Base-by-base conservation (phyloP, 108 stramenopile genomes). In the Cyclotella choctawhatcheeana region DNA sequence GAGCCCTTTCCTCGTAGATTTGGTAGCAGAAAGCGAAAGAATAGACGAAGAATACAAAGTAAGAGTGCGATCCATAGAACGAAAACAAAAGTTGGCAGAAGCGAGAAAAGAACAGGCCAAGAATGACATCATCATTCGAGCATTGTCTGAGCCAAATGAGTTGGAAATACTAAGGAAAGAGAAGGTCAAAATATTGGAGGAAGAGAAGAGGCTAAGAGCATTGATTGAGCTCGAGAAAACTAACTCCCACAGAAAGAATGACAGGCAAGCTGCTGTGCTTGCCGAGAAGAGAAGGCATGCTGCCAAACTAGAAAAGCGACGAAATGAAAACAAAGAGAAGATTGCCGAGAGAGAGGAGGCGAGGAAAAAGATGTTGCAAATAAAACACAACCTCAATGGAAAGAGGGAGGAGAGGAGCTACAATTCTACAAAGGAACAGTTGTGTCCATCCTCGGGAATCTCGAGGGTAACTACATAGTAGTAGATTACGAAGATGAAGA, bases 31-130 rank as follows among this genome's bases (percentile, higher is more conserved):
- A 40, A 68, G 50, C 29, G 67, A 68, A 68, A 20, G 56, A 2
- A 68, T 68, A 40, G 67, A 68, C 37, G 67, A 68, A 26, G 63
- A 64, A 43, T 34, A 43, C 60, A 61, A 61, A 30, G 35, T 61
- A 1, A 35, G 60, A 37, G 26, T 61, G 2, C 63, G 26, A 8
- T 37, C 35, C 3, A 64, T 64, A 18, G 24, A 37, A 5, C 18
- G 56, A 0, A 68, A 44, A n/a, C 40, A 56, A 29, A 32, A 44
- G 54, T 3, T 20, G 6, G 13, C 50, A 27, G 8, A 56, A 29
- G 13, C 10, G 32, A 43, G 29, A 25, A 54, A 55, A 44, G 40
- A 58, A 26, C 37, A 27, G 27, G 67, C 67, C 31, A 68, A 68
- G 30, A 68, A 58, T 40, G 53, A 68, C 32, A 58, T 68, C 24